These are phyloP conservation scores for Bromus sterilis DNA, from an alignment of 176 grass and related monocot genomes.

Conservation along the genomic window DNA sequence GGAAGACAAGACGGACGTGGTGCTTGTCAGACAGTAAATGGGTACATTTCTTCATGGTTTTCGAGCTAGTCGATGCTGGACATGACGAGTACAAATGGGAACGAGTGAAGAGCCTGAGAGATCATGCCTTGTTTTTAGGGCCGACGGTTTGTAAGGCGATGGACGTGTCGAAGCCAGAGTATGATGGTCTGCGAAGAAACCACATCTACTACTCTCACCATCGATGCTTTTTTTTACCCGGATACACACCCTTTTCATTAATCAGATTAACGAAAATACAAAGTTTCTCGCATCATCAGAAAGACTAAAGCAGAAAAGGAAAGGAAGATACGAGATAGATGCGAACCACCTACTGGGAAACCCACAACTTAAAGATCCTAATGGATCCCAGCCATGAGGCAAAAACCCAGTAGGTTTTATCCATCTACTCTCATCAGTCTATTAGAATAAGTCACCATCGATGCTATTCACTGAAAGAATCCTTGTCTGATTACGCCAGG, in stretches of 20 bases:
- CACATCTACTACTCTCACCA: not conserved
- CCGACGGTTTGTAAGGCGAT: not conserved
- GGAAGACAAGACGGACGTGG: not conserved
- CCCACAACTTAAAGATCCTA: too few relatives aligned
- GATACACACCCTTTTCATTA: too few relatives aligned
- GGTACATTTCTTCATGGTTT: not conserved
- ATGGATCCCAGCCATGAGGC: too few relatives aligned
- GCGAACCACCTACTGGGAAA: too few relatives aligned
- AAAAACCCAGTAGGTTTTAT: too few relatives aligned
- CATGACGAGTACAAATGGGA: not conserved
- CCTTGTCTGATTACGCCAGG: not conserved
- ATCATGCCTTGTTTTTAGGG: not conserved
- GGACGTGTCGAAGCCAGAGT: not conserved
- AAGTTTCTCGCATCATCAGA: too few relatives aligned
- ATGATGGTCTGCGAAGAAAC: not conserved
- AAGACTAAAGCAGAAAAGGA: too few relatives aligned
- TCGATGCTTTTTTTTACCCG: too few relatives aligned
- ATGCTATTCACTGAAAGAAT: not conserved
- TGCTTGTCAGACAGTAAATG: not conserved
- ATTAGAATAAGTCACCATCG: too few relatives aligned
- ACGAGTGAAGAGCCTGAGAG: not conserved
- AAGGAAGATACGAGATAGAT: too few relatives aligned
- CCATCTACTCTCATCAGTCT: too few relatives aligned
- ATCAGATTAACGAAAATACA: too few relatives aligned
- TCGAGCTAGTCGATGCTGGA: not conserved